Evolutionary conservation across 2,329 filamentous ascomycete genomes (phyloP).

Genomic region (Phialophora tarda): DNA sequence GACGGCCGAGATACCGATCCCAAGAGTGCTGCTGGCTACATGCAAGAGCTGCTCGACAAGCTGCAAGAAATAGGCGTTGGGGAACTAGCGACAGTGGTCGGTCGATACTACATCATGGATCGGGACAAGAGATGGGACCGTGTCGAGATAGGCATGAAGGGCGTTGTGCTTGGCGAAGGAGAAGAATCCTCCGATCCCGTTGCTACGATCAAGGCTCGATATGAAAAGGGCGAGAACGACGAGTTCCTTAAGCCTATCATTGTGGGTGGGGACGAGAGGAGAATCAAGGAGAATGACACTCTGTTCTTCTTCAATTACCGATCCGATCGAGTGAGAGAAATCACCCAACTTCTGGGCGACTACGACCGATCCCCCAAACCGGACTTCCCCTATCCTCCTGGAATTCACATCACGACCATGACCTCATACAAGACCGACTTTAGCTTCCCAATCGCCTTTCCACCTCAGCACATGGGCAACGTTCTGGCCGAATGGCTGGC

Average conservation of each 20-base stretch:
- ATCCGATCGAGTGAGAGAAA: constrained; percentile 93
- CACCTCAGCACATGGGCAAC: constrained; percentile 94
- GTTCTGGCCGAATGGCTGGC: constrained; percentile 97
- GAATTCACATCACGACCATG: constrained; percentile 90
- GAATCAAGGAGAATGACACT: constrained; percentile 89
- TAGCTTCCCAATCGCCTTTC: constrained; percentile 88
- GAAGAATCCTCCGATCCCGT: constrained; percentile 85
- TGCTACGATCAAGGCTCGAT: constrained; percentile 83
- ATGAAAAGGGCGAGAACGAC: constrained; percentile 86
- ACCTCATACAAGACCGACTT: constrained; percentile 97
- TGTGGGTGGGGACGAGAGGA: constrained; percentile 80
- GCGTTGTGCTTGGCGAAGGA: constrained; percentile 82
- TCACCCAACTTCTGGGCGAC: constrained; percentile 90
- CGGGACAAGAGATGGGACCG: constrained; percentile 99
- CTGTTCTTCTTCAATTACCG: constrained; percentile 99
- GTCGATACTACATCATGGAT: constrained; percentile 98
- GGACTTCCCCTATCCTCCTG: constrained; percentile 92
- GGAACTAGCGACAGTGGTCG: constrained; percentile 89
- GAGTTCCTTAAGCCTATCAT: constrained; percentile 99
- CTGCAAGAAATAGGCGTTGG: constrained; percentile 84
- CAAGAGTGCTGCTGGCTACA: constrained; percentile 86
- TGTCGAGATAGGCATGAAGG: constrained; percentile 87
- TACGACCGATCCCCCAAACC: constrained; percentile 88
- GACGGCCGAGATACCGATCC: constrained; percentile 98
- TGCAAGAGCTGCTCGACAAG: constrained; percentile 82